Evolutionary conservation across 75 land plant species (phyloP), one percentile per base, ranked within the genome.

Genomic region (Selaginella moellendorffii): DNA sequence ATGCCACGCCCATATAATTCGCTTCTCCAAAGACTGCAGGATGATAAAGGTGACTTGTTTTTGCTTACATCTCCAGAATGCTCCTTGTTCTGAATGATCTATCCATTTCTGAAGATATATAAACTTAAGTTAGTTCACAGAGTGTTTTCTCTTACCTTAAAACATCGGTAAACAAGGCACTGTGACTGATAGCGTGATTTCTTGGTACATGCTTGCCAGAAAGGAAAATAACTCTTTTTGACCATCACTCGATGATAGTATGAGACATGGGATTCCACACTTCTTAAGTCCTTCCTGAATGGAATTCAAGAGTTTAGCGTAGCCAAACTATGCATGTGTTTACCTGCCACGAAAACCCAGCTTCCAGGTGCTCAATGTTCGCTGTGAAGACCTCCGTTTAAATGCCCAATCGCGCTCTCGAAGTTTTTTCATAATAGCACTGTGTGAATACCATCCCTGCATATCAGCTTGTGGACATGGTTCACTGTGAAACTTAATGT

Each of bases 1-100:
- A 21, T 65, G 67, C 67, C 67, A 65, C 5, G 53, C 67, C 67
- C 67, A 65, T 42, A 65, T 22, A 20, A 51, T 18, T 24, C 67
- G 19, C 26, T 65, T 65, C 24, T 65, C 53, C 51, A 65, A 52
- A 65, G 67, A 46, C 24, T 65, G 67, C 18, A 65, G 24, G 22
- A 65, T n/a, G 18, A 52, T 65, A 20, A 20, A 52, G 0, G 20
- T 65, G 27, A 52, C 67, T 20, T 65, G 24, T 31, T 46, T 46
- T 25, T 65, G 24, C 26, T 36, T 46, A 52, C 54, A 65, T 65
- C 67, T 36, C 67, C 54, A 31, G 24, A 65, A 65, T 0, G 2
- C 53, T 28, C 27, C 51, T 53, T 19, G 5, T 51, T 65, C 17
- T 65, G 54, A 1, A 65, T 65, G 51, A 23, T 65, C 51, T 1